These are phyloP conservation scores for Elaeis guineensis DNA, from an alignment of 176 grass and related monocot genomes.

Conservation along the genomic window DNA sequence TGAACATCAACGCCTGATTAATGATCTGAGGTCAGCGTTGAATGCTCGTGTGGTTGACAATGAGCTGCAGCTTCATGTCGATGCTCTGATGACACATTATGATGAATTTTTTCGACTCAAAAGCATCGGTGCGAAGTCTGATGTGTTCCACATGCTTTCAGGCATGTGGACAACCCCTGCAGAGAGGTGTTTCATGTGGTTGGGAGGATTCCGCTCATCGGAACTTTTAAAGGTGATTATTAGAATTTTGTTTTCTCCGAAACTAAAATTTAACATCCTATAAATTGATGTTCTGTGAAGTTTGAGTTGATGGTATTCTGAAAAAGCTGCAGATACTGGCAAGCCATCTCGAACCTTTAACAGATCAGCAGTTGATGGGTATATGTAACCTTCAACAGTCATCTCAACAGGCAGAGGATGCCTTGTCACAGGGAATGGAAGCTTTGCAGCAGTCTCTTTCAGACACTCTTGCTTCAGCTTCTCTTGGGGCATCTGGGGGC, in stretches of 20 bases:
- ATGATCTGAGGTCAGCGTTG: conserved; percentile 57
- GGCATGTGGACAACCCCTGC: conserved; percentile 91
- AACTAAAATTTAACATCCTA: no score
- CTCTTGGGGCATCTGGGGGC: neutral
- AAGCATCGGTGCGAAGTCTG: conserved; percentile 39
- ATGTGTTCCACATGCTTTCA: conserved; percentile 83
- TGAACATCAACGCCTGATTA: conserved; percentile 67
- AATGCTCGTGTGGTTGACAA: conserved; percentile 38
- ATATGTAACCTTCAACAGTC: conserved; percentile 85
- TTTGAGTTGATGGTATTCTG: neutral
- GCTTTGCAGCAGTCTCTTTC: conserved; percentile 68
- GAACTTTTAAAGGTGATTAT: conserved; percentile 58
- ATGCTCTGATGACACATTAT: conserved; percentile 56
- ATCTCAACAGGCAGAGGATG: conserved; percentile 81
- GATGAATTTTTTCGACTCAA: conserved; percentile 73
- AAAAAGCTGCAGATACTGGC: conserved; percentile 39
- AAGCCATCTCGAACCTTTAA: conserved; percentile 52
- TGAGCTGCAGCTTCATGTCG: conserved; percentile 57
- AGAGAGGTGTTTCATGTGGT: conserved; percentile 96
- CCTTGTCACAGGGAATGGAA: conserved; percentile 93
- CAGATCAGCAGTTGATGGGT: conserved; percentile 80
- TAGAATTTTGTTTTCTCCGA: neutral
- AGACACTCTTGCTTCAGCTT: conserved; percentile 44
- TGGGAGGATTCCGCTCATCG: conserved; percentile 79
- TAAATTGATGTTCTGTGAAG: neutral